These are phyloP conservation scores for Solanum chiquidenum DNA, from an alignment of 257 asterid genomes.

Conservation along the genomic window DNA sequence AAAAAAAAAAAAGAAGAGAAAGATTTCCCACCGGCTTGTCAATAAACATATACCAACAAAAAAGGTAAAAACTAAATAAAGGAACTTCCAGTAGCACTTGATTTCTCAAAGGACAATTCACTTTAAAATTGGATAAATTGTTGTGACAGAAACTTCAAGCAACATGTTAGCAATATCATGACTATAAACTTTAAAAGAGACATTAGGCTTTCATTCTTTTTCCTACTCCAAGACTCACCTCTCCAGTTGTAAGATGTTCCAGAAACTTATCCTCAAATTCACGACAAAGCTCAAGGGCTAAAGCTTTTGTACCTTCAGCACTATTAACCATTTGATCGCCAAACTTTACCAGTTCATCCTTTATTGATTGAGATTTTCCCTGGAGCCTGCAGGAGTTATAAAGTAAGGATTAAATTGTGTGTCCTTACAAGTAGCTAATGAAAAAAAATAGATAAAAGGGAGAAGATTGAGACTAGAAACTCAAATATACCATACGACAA, in stretches of 20 bases:
- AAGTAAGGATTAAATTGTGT: neutral
- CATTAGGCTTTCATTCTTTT: neutral
- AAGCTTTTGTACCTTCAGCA: slow-evolving; percentile 90
- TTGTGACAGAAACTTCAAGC: neutral
- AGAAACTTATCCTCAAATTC: slow-evolving; percentile 99
- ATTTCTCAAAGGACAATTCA: neutral
- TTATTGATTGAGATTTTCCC: slow-evolving; percentile 86
- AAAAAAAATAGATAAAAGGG: neutral
- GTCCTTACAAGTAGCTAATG: neutral
- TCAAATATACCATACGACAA: neutral
- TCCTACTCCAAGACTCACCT: slow-evolving; percentile 35
- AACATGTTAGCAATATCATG: neutral
- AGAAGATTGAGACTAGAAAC: neutral
- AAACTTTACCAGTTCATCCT: slow-evolving; percentile 82
- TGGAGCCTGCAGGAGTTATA: slow-evolving; percentile 66
- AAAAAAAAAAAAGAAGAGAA: neutral
- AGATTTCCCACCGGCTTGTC: neutral
- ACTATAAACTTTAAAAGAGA: neutral
- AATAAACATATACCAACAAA: neutral
- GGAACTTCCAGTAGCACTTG: neutral
- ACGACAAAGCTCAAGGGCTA: slow-evolving; percentile 98
- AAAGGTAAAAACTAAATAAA: neutral
- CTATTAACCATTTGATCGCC: slow-evolving; percentile 89
- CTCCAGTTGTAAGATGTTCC: slow-evolving; percentile 88
- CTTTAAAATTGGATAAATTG: neutral